Evolutionary conservation across 352 stramenopile genomes (phyloP).

Genomic region (Globisporangium cystogenes): DNA sequence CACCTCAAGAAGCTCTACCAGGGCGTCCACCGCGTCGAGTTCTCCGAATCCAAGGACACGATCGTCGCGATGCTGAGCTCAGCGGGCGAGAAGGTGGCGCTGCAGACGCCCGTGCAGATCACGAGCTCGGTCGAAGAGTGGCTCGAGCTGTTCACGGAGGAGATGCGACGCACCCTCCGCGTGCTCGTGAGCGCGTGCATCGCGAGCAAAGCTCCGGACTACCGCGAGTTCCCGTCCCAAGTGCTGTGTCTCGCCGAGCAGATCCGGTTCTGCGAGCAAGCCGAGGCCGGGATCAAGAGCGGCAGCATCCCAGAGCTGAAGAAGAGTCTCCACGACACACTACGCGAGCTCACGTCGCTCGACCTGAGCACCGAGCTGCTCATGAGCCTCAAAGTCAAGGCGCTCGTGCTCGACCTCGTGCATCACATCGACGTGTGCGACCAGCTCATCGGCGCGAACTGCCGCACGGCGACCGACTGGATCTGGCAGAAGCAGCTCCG

Average conservation of each 20-base stretch:
- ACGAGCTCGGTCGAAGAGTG: conserved; percentile 91
- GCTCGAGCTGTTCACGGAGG: conserved; percentile 88
- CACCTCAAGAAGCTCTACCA: conserved; percentile 97
- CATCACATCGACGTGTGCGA: conserved; percentile 95
- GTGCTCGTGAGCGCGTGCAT: conserved; percentile 76
- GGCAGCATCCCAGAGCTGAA: conserved; percentile 64
- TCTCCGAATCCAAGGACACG: conserved; percentile 72
- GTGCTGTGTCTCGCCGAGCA: conserved; percentile 91
- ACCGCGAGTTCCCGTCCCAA: conserved; percentile 87
- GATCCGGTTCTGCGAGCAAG: conserved; percentile 89
- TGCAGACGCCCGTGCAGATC: conserved; percentile 82
- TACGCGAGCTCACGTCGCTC: conserved; percentile 70
- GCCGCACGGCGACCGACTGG: conserved; percentile 66
- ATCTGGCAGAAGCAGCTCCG: conserved; percentile 94
- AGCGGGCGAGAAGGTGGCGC: conserved; percentile 74
- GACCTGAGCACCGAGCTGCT: conserved; percentile 85
- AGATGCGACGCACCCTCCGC: conserved; percentile 90
- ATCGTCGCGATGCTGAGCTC: conserved; percentile 89
- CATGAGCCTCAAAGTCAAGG: conserved; percentile 93
- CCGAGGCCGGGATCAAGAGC: conserved; percentile 83
- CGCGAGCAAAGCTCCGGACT: conserved; percentile 69
- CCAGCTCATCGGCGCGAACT: conserved; percentile 67
- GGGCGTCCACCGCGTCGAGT: conserved; percentile 89
- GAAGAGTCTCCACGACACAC: conserved; percentile 51
- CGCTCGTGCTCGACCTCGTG: conserved; percentile 93